These are phyloP conservation scores for Sanghuangporus sanghuang DNA, from an alignment of 1,284 basidiomycete genomes.

Conservation along the genomic window DNA sequence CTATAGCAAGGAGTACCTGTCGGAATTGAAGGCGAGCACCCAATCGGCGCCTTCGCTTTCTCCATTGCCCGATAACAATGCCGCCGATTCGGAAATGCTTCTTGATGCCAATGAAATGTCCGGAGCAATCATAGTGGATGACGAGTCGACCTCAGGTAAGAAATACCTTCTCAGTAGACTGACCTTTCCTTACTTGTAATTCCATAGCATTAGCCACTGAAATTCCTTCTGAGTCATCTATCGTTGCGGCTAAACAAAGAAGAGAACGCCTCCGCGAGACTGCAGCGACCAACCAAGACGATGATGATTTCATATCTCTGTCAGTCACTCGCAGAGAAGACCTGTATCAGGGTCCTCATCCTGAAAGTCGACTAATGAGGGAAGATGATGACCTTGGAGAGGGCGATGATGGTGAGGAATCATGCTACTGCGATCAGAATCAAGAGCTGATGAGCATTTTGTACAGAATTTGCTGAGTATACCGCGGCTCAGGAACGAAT, in stretches of 20 bases:
- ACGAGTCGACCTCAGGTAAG: conserved; percentile 2
- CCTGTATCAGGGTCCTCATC: conserved; percentile 71
- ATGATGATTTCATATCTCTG: conserved; percentile 83
- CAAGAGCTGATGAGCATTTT: conserved; percentile 6
- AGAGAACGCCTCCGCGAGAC: conserved; percentile 56
- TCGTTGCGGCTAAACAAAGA: conserved; percentile 75
- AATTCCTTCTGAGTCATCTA: conserved; percentile 75
- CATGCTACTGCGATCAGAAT: background rate
- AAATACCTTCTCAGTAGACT: background rate
- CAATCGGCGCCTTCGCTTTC: conserved; percentile 49
- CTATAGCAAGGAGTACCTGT: conserved; percentile 77
- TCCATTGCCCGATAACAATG: conserved; percentile 28
- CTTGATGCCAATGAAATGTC: conserved; percentile 38
- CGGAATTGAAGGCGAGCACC: conserved; percentile 80
- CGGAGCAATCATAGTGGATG: conserved; percentile 31
- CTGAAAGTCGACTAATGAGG: conserved; percentile 79
- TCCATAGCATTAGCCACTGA: conserved; percentile 31
- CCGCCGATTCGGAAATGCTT: conserved; percentile 48
- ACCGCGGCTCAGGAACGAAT: conserved; percentile 86
- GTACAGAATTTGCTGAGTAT: conserved; percentile 79
- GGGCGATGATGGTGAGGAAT: conserved; percentile 77
- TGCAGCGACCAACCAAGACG: conserved; percentile 28
- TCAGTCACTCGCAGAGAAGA: conserved; percentile 56
- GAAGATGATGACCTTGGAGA: conserved; percentile 94
- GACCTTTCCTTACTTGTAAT: conserved; percentile 9